These are phyloP conservation scores for Ophiosphaerella korrae DNA, from an alignment of 2,329 filamentous ascomycete species.

Conservation along the genomic window DNA sequence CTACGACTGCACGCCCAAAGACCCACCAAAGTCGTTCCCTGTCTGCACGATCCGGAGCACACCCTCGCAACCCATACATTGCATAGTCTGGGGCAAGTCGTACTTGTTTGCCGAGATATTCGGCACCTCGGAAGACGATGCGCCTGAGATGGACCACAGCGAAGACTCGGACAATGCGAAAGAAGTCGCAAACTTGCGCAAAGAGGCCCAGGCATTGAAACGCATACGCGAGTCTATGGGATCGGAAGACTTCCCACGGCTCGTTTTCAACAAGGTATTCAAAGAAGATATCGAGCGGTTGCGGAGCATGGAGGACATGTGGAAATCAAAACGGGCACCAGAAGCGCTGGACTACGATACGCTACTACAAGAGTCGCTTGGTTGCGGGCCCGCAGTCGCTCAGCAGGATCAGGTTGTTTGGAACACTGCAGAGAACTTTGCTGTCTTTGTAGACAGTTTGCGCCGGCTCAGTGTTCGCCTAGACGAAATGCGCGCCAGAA, in stretches of 20 bases:
- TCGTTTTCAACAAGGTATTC: slow-evolving; percentile 94
- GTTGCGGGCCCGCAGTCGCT: slow-evolving; percentile 59
- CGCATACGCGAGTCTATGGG: slow-evolving; percentile 82
- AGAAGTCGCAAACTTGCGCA: slow-evolving; percentile 85
- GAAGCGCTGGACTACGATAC: slow-evolving; percentile 72
- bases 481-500: slow-evolving; percentile 64
- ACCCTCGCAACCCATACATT: slow-evolving; percentile 94
- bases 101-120: slow-evolving; percentile 96
- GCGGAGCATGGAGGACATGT: slow-evolving; percentile 91
- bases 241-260: slow-evolving; percentile 73
- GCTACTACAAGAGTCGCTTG: slow-evolving; percentile 60
- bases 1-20: slow-evolving; percentile 92
- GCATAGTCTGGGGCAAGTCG: slow-evolving; percentile 98
- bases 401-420: slow-evolving; percentile 76
- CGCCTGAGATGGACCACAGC: slow-evolving; percentile 77
- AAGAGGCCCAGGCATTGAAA: slow-evolving; percentile 82
- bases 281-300: slow-evolving; percentile 81
- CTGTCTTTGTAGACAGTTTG: slow-evolving; percentile 85
- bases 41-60: slow-evolving; percentile 98
- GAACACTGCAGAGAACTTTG: slow-evolving; percentile 81
- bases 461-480: slow-evolving; percentile 76
- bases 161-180: slow-evolving; percentile 80
- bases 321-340: slow-evolving; percentile 81
- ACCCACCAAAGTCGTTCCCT: slow-evolving; percentile 88
- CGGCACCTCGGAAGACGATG: slow-evolving; percentile 85